Base-by-base conservation (phyloP, 78 protist genomes). In the Dictyostelium brefeldianum region DNA sequence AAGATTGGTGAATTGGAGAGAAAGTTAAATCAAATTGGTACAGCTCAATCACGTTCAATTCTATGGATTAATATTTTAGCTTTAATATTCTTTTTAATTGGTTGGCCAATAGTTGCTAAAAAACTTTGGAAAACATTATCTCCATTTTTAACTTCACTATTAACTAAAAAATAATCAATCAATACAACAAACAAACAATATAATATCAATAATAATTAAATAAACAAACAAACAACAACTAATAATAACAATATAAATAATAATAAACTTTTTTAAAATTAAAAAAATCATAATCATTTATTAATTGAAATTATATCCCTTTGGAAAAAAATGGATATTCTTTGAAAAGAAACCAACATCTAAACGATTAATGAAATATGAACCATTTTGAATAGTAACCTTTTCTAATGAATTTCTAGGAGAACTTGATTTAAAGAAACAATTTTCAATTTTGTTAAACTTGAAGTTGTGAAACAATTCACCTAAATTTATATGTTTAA, bases 81-180 rank as follows among this genome's bases (percentile, higher is more conserved):
- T 18, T 74, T 87, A 11, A 5, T 87, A 20, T 74, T 77, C 51
- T 77, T 87, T 74, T 22, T 87, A 36, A 64, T 87, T 57, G 93
- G 93, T 50, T 87, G 93, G 93, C 93, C 93, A 54, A 77, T 87
- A 4, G 46, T 77, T 0, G 74, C 93, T 11, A 87, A 54, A 77
- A 87, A 87, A 51, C 65, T 78, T 36, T 78, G 83, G 83, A 54
- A 51, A 51, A 27, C 75, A 14, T 29, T 67, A 67, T 31, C 43
- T 27, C 75, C 75, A 67, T 67, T 67, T 67, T 67, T 67, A 67
- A 17, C 47, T 5, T 7, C 75, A 18, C 43, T 71, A 11, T 41
- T 71, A 71, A 41, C 50, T 4, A 71, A 22, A 71, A 71, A 71
- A 71, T 43, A 71, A 71, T 20, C 0, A 36, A 15, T 18, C 5